Percentiles rank a stretch among this genome's conserved stretches.
Conservation (phyloP, 2,329 filamentous ascomycete genomes). For the Colletotrichum sp. region DNA sequence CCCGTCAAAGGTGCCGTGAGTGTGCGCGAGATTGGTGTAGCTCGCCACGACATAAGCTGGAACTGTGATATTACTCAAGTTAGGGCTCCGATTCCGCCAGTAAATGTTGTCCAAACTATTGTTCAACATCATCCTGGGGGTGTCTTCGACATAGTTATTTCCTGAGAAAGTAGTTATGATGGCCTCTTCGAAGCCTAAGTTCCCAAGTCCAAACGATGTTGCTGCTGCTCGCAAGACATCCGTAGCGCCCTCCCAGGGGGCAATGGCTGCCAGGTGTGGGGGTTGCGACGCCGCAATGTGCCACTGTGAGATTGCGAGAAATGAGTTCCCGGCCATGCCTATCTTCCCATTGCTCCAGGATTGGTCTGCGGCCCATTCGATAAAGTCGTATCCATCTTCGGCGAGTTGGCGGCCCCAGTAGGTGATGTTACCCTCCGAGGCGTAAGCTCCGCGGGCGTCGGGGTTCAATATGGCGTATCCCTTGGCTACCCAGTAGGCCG, state of each 20-base stretch:
- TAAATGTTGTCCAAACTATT: background rate
- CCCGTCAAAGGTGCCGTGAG: background rate
- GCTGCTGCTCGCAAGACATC: background rate
- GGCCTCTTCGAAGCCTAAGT: background rate
- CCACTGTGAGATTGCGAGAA: background rate
- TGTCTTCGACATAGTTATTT: background rate
- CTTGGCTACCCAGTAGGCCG: background rate
- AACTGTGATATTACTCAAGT: background rate
- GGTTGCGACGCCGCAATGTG: background rate
- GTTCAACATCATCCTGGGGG: background rate
- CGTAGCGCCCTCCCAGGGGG: background rate
- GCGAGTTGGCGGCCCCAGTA: background rate
- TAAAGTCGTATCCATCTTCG: background rate
- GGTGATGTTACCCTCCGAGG: background rate
- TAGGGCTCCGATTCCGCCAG: background rate
- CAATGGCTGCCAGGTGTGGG: background rate
- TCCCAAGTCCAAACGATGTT: background rate
- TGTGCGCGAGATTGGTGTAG: background rate
- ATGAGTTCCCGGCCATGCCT: background rate
- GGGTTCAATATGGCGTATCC: background rate
- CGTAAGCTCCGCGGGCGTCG: background rate
- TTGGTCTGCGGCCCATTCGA: background rate
- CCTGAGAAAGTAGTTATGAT: background rate
- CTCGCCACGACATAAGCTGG: background rate
- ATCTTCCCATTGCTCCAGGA: background rate